Conservation (phyloP, 2,329 filamentous ascomycete genomes). For the Trichoderma brevicompactum region DNA sequence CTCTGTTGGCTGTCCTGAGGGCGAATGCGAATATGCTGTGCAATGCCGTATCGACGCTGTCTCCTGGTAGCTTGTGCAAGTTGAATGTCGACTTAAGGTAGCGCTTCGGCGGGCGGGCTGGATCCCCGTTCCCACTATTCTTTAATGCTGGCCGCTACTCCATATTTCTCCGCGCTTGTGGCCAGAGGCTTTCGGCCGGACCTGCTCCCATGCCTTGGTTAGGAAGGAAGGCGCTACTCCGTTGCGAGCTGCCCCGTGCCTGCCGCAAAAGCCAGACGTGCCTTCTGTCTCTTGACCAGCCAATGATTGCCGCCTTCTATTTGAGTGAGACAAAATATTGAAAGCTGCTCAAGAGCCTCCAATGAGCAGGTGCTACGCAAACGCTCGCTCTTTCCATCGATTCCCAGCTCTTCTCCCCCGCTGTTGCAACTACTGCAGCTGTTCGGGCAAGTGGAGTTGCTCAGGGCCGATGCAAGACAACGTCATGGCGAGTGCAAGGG, state of each 20-base stretch:
- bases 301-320: neutral
- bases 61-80: neutral
- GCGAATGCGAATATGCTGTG: neutral
- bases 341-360: neutral
- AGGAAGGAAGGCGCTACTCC: neutral
- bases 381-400: neutral
- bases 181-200: neutral
- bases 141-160: neutral
- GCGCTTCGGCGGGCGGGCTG: constrained; percentile 4
- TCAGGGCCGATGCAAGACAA: constrained; percentile 22
- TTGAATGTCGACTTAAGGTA: constrained; percentile 11
- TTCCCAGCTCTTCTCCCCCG: neutral
- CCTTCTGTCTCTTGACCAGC: neutral
- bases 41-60: neutral
- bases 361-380: neutral
- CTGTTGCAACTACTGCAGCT: constrained; percentile 11
- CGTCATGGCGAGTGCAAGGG: constrained; percentile 8
- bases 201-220: neutral
- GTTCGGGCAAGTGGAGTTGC: constrained; percentile 17
- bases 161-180: constrained; percentile 22
- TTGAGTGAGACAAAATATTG: constrained; percentile 3
- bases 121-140: constrained; percentile 3
- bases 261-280: neutral
- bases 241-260: neutral
- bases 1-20: neutral